phyloP scores from a whole-genome alignment of 1,284 basidiomycete genomes.

The Filobasidium uniguttulatum region DNA sequence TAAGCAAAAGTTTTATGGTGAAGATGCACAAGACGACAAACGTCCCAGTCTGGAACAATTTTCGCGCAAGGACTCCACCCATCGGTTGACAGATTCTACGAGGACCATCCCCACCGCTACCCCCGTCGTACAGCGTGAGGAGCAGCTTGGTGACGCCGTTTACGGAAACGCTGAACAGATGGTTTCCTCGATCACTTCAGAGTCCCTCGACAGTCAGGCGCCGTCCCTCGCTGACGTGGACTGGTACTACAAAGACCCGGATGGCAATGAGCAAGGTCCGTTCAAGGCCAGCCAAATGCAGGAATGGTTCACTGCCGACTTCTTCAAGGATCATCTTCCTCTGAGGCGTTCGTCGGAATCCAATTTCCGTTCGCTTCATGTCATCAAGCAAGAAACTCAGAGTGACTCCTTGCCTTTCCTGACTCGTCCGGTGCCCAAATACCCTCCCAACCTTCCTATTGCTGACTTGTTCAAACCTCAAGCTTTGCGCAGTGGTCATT shows the following conservation, averaged over 20 bases:
- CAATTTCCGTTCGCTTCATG: slow-evolving; percentile 32
- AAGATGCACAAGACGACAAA: slow-evolving; percentile 10
- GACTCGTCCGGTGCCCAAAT: slow-evolving; percentile 24
- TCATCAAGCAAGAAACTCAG: slow-evolving; percentile 31
- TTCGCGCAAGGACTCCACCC: too few relatives aligned
- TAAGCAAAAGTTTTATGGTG: slow-evolving; percentile 1
- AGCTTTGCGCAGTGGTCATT: slow-evolving; percentile 10
- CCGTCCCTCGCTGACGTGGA: slow-evolving; percentile 14
- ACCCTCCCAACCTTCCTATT: slow-evolving; percentile 31
- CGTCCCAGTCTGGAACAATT: slow-evolving; percentile 8
- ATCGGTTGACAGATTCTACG: slow-evolving; percentile 9
- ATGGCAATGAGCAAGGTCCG: slow-evolving; percentile 48
- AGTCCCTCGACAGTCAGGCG: background rate
- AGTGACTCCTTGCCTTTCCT: slow-evolving; percentile 35
- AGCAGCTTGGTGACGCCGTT: background rate
- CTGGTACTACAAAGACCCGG: background rate
- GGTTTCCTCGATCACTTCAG: background rate
- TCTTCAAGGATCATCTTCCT: slow-evolving; percentile 72
- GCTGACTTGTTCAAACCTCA: slow-evolving; percentile 17
- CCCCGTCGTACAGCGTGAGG: slow-evolving; percentile 9
- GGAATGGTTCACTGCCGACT: slow-evolving; percentile 84
- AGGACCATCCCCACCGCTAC: slow-evolving; percentile 10
- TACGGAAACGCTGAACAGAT: background rate
- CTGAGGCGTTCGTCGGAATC: slow-evolving; percentile 53
- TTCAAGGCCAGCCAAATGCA: slow-evolving; percentile 88